A percentile compares a stretch with the other conserved stretches of the same genome.
Evolutionary conservation across 2,329 filamentous ascomycete genomes (phyloP).

Genomic region (Penicillium hesseltinei): DNA sequence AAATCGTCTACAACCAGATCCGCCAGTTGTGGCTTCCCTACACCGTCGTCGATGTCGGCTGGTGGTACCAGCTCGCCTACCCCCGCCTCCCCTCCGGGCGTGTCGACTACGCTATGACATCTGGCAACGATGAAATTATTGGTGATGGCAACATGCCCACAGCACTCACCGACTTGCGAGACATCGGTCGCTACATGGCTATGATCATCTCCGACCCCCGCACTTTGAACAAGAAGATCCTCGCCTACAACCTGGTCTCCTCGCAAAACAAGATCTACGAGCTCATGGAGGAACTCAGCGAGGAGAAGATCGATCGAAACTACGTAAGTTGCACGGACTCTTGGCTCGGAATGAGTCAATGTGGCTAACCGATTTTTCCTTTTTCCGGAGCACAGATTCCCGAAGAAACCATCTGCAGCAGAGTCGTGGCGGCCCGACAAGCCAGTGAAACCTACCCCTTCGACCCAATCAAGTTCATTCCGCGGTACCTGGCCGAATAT

Average conservation of each 20-base stretch:
- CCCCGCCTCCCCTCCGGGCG: constrained; percentile 48
- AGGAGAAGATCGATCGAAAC: constrained; percentile 47
- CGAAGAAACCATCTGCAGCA: constrained; percentile 35
- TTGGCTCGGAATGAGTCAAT: neutral
- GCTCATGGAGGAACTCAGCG: constrained; percentile 49
- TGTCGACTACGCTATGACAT: constrained; percentile 45
- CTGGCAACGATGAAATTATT: constrained; percentile 39
- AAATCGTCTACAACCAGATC: constrained; percentile 51
- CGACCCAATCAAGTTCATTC: constrained; percentile 38
- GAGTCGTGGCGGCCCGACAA: constrained; percentile 35
- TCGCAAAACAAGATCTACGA: constrained; percentile 49
- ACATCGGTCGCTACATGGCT: constrained; percentile 55
- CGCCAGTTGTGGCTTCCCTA: constrained; percentile 51
- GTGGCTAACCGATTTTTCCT: constrained; percentile 13
- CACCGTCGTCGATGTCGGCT: constrained; percentile 59
- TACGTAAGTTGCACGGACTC: constrained; percentile 32
- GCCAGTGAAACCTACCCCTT: constrained; percentile 39
- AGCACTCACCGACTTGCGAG: constrained; percentile 51
- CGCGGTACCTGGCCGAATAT: constrained; percentile 45
- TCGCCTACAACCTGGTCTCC: constrained; percentile 49
- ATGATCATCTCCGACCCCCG: constrained; percentile 52
- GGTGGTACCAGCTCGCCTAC: constrained; percentile 55
- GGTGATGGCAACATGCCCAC: constrained; percentile 48
- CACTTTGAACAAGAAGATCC: constrained; percentile 55
- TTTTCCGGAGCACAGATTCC: constrained; percentile 27